phyloP scores from a whole-genome alignment of 2,329 filamentous ascomycete species.

The Fusarium incarnatum region DNA sequence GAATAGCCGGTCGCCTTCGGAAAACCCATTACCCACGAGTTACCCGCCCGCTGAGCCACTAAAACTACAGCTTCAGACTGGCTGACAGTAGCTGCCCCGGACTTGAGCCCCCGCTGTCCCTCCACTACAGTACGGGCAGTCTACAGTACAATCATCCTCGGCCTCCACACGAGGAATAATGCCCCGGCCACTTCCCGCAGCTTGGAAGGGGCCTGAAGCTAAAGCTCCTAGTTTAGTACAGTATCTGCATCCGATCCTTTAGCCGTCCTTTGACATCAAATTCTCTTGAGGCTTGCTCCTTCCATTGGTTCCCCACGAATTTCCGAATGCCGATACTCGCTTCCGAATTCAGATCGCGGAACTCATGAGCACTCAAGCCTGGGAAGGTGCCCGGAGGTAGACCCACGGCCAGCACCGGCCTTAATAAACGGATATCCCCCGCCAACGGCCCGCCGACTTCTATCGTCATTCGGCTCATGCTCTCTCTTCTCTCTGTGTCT shows the following conservation, averaged over 20 bases:
- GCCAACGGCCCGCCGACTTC: conserved; percentile 36
- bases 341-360: conserved; percentile 37
- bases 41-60: conserved; percentile 31
- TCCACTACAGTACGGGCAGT: conserved; percentile 8
- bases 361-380: conserved; percentile 10
- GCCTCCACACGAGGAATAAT: conserved; percentile 18
- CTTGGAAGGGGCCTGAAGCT: not conserved
- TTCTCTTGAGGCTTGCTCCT: not conserved
- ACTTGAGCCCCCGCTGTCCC: conserved; percentile 41
- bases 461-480: conserved; percentile 30
- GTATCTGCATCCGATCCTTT: not conserved
- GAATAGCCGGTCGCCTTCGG: conserved; percentile 42
- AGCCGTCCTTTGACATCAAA: not conserved
- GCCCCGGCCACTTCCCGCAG: conserved; percentile 19
- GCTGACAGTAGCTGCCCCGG: conserved; percentile 21
- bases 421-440: conserved; percentile 42
- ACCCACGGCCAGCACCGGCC: conserved; percentile 38
- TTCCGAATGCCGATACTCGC: conserved; percentile 44
- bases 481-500: not conserved
- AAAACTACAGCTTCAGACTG: conserved; percentile 16
- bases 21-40: conserved; percentile 42
- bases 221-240: not conserved
- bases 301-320: not conserved
- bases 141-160: conserved; percentile 13
- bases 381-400: conserved; percentile 16